These are phyloP conservation scores for Stephanodiscus triporus DNA, from an alignment of 108 stramenopile species.

Conservation along the genomic window DNA sequence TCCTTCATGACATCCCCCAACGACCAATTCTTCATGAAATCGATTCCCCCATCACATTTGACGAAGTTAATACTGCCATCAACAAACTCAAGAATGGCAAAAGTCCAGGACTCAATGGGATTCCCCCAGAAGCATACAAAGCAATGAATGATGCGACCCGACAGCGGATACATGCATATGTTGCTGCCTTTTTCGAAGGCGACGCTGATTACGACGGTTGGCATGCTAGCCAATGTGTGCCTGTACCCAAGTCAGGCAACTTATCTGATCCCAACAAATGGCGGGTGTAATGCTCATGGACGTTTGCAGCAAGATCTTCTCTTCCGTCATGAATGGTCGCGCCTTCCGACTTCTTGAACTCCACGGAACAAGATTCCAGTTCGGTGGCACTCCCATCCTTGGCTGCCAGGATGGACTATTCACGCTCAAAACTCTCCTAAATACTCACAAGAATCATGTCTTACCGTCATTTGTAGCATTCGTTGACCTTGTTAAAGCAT, in stretches of 20 bases:
- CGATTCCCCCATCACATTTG: background rate
- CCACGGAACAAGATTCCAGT: constrained; percentile 20
- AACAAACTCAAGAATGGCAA: constrained; percentile 8
- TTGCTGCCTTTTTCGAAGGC: background rate
- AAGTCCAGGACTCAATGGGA: constrained; percentile 9
- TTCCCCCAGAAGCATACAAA: constrained; percentile 19
- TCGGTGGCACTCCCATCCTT: constrained; percentile 5
- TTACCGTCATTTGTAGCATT: constrained; percentile 1
- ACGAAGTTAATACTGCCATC: background rate
- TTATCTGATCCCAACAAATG: constrained; percentile 7
- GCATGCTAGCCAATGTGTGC: background rate
- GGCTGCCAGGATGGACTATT: constrained; percentile 19
- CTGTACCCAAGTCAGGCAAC: background rate
- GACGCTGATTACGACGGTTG: constrained; percentile 1
- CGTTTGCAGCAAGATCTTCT: constrained; percentile 8
- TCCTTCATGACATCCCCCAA: background rate
- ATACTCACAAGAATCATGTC: background rate
- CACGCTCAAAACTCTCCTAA: constrained; percentile 11
- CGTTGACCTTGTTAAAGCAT: constrained; percentile 28
- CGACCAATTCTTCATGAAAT: background rate
- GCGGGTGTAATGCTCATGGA: constrained; percentile 18
- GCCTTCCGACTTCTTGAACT: background rate
- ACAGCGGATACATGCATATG: background rate
- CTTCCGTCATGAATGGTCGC: background rate
- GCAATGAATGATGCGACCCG: background rate